phyloP scores from a whole-genome alignment of 768 basidiomycete genomes.

The Glaciozyma martinii region DNA sequence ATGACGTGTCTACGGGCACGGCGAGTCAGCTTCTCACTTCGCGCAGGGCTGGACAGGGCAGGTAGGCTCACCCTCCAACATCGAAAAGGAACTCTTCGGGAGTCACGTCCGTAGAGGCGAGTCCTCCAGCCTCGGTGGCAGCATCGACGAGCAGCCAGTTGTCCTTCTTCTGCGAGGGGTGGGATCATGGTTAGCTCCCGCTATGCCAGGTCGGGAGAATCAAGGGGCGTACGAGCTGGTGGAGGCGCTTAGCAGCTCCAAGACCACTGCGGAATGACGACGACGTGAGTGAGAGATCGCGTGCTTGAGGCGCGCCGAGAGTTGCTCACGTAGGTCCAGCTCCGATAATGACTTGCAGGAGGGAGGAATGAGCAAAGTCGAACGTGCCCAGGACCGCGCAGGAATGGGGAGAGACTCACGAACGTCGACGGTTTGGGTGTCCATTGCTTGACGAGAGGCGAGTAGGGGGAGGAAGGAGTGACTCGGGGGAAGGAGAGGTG shows the following conservation, averaged over 20 bases:
- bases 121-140: conserved; percentile 37
- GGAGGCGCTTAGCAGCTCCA: conserved; percentile 41
- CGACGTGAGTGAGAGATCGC: not conserved
- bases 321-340: conserved; percentile 6
- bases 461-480: not conserved
- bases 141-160: conserved; percentile 39
- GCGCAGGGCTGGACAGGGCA: not conserved
- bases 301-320: not conserved
- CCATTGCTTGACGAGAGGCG: not conserved
- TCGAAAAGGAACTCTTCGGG: conserved; percentile 42
- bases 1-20: conserved; percentile 40
- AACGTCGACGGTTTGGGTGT: conserved; percentile 1
- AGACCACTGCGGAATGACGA: conserved; percentile 36
- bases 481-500: not conserved
- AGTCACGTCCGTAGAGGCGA: conserved; percentile 41
- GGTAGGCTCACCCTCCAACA: conserved; percentile 34
- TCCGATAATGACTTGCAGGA: not conserved
- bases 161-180: conserved; percentile 30
- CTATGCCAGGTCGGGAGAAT: not conserved
- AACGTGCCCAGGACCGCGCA: not conserved
- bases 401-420: not conserved
- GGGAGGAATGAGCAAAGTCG: not conserved
- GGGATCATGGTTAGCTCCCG: not conserved
- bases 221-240: conserved; percentile 36
- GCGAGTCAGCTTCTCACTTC: not conserved